These are phyloP conservation scores for Cokeromyces recurvatus DNA, from an alignment of 371 early-diverging fungal species.

Conservation along the genomic window DNA sequence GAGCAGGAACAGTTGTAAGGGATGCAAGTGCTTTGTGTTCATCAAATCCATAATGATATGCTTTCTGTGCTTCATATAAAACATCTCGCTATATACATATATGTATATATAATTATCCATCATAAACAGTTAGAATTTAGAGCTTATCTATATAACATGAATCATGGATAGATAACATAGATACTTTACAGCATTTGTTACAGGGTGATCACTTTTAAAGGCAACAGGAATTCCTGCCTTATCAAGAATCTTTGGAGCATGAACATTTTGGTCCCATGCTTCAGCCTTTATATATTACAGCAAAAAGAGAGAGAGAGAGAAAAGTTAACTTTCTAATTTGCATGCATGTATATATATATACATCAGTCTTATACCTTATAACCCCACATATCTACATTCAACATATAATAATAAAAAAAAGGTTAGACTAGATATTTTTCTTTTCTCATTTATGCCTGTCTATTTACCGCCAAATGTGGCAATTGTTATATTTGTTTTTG, in stretches of 20 bases:
- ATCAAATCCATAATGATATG: conserved; percentile 72
- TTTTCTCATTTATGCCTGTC: too few relatives aligned
- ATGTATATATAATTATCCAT: too few relatives aligned
- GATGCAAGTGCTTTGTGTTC: conserved; percentile 60
- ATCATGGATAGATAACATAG: neutral
- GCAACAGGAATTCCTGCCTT: conserved; percentile 74
- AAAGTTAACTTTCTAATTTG: neutral
- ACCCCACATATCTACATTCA: conserved; percentile 49
- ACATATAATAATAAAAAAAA: neutral
- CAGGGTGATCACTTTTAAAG: conserved; percentile 82
- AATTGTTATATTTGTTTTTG: conserved; percentile 59
- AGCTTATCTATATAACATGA: neutral
- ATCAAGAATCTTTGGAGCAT: conserved; percentile 61
- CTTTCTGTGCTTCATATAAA: conserved; percentile 74
- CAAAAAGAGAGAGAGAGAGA: too few relatives aligned
- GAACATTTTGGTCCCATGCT: conserved; percentile 66
- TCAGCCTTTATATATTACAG: conserved; percentile 54
- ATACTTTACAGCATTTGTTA: conserved; percentile 57
- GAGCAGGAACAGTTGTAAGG: conserved; percentile 74
- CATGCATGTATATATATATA: conserved; percentile 21
- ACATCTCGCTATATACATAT: conserved; percentile 53
- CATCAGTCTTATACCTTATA: conserved; percentile 62
- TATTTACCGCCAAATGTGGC: conserved; percentile 72
- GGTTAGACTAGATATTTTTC: too few relatives aligned
- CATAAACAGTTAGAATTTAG: too few relatives aligned